Evolutionary conservation across 371 early-diverging fungal genomes (phyloP).

Genomic region (Haplosporangium sp.): DNA sequence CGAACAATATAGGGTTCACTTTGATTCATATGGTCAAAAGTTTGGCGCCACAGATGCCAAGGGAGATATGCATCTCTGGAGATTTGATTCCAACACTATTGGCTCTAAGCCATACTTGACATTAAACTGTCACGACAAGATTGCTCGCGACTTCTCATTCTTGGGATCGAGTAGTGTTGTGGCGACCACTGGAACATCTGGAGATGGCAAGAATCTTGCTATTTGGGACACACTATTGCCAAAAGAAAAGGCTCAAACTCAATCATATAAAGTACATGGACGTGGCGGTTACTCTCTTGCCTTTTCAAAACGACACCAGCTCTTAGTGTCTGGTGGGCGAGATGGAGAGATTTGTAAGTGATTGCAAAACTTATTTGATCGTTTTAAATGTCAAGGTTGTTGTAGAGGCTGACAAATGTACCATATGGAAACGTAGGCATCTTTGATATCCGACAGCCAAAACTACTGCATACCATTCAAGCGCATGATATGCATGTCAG

Average conservation of each 20-base stretch:
- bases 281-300: conserved; percentile 75
- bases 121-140: conserved; percentile 70
- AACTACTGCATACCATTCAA: conserved; percentile 73
- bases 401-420: background rate
- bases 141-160: conserved; percentile 80
- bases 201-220: conserved; percentile 67
- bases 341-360: conserved; percentile 81
- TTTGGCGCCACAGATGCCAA: conserved; percentile 81
- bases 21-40: conserved; percentile 80
- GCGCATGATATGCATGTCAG: conserved; percentile 80
- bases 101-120: conserved; percentile 69
- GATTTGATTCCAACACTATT: conserved; percentile 77
- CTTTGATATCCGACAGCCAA: conserved; percentile 80
- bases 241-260: conserved; percentile 62
- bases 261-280: conserved; percentile 53
- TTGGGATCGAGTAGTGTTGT: conserved; percentile 77
- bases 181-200: conserved; percentile 82
- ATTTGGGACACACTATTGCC: conserved; percentile 87
- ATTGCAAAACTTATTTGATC: too few species aligned
- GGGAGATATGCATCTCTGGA: conserved; percentile 78
- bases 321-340: conserved; percentile 80
- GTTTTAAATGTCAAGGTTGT: too few species aligned
- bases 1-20: conserved; percentile 60
- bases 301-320: conserved; percentile 69
- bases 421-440: conserved; percentile 60